Evolutionary conservation across 2,329 filamentous ascomycete genomes (phyloP), one percentile per base, ranked within the genome.

Genomic region (Stylonectria norvegica): DNA sequence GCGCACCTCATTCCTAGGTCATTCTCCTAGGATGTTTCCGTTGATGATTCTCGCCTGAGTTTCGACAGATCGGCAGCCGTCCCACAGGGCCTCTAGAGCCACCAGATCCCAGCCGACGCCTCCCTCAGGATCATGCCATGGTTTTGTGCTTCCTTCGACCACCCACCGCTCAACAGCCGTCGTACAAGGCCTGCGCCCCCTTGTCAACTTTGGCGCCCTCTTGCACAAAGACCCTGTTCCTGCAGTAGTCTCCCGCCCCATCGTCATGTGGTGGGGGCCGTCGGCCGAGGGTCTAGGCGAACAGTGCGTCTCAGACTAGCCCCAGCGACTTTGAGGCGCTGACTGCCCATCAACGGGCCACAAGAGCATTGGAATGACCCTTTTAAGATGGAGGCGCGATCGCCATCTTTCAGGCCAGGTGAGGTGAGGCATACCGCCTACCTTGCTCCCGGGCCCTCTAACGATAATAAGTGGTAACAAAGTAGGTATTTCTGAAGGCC

Each of bases 201-300:
- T 12, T 7, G 22, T 12, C 22, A 25, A 25, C 6, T 28, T 38
- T 32, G 18, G 15, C 30, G 30, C 30, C 15, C 30, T 34, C 20
- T 35, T 46, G 40, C 37, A 28, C 38, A 37, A 39, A 36, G 48
- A 37, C 50, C 52, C 47, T 57, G 55, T 56, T 58, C 55, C 52
- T 58, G 53, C 51, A 58, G 47, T 55, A 53, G 52, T 23, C 39
- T 48, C 40, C 48, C 49, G 38, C 42, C 48, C 36, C 52, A 51
- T 52, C 52, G 40, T 53, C 52, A 57, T 56, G 45, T 33, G 32
- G 53, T 54, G 52, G 51, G 43, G 32, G 41, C 43, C 18, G 16
- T 42, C 38, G 32, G 36, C 42, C 43, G 30, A 30, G 27, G 39
- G 43, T 36, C 45, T 32, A 43, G 38, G 29, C 42, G 37, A 41